Evolutionary conservation across 108 stramenopile genomes (phyloP), one percentile per base, ranked within the genome.

Genomic region (Nannochloropsis gaditana): DNA sequence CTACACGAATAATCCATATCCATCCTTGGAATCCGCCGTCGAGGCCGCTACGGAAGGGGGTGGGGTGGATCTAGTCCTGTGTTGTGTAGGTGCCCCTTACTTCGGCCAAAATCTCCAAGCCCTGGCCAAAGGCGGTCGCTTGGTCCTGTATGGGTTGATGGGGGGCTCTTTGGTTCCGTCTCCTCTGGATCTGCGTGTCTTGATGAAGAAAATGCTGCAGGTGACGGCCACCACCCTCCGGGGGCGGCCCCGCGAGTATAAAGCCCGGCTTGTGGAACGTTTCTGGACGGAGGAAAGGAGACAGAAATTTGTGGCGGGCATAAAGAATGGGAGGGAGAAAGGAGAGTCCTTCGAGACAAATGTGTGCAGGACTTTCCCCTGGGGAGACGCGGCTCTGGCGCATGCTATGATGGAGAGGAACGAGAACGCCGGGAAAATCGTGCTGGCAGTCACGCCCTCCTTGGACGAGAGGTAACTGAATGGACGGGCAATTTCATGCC

Each of bases 331-430:
- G 59, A 73, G 59, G 59, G 59, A 73, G 59, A 8, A n/a, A 73
- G 59, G 59, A n/a, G n/a, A 73, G 59, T 15, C 15, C 19, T 73
- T 6, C n/a, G n/a, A 8, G n/a, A 6, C 59, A n/a, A 73, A 73
- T 8, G 59, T 73, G 59, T 73, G 15, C 59, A 73, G 59, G 8
- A 73, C 59, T n/a, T 15, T 73, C 0, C 5, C 19, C 19, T 73
- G 59, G 59, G 59, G n/a, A n/a, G 59, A 73, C 19, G 59, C 3
- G 6, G 59, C 19, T 15, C 19, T n/a, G 59, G 59, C 59, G 19
- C 59, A 73, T 73, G 59, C 59, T 15, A 73, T 73, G 59, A 73
- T 73, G 59, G 59, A 73, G n/a, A 73, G 59, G 59, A 73, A 73
- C n/a, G 59, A 73, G 59, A 73, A 73, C 59, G 59, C 59, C 3